Base-by-base conservation (phyloP, 225 moss, liverwort and hornwort genomes). In the Pleurozium schreberi region DNA sequence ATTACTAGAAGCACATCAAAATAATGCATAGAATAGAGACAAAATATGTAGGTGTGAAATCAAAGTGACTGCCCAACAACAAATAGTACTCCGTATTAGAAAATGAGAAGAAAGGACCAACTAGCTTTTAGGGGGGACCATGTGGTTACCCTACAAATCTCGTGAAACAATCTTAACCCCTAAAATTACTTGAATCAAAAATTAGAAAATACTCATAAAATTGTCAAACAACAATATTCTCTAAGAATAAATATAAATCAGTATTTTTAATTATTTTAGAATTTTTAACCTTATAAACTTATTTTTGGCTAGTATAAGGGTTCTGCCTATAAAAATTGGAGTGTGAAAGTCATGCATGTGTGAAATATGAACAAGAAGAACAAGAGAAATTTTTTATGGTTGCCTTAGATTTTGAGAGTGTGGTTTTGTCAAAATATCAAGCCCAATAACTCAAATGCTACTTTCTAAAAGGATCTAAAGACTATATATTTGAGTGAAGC, bases 281-380 rank as follows among this genome's bases (percentile, higher is more conserved):
- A 73, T 73, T 30, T 45, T 2, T 18, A 73, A 28, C 0, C 0
- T 0, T 30, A 10, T 1, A 0, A 30, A 45, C 10, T 45, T 18
- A 47, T 18, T 74, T 18, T 47, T 47, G 7, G 11, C 7, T 74
- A 18, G 10, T 47, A 4, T 0, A 30, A 74, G 4, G 43, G 2
- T 4, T 9, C 11, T 74, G 7, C 18, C 2, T 11, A 30, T 11
- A 47, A 30, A 2, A 33, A 49, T 33, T 75, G 33, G 33, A 2
- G 3, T 5, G 1, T 12, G 1, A 49, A 75, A 75, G 49, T 4
- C 49, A 75, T 49, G 33, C 3, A 7, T 47, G 6, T 49, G 2
- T 12, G 7, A 49, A 11, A 49, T 33, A 7, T 49, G 33, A 33
- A 7, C 7, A 8, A 33, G 49, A 75, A 49, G 4, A 75, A 19